Evolutionary conservation across 257 asterid genomes (phyloP), one percentile per base, ranked within the genome.

Genomic region (Verbascum thapsus): DNA sequence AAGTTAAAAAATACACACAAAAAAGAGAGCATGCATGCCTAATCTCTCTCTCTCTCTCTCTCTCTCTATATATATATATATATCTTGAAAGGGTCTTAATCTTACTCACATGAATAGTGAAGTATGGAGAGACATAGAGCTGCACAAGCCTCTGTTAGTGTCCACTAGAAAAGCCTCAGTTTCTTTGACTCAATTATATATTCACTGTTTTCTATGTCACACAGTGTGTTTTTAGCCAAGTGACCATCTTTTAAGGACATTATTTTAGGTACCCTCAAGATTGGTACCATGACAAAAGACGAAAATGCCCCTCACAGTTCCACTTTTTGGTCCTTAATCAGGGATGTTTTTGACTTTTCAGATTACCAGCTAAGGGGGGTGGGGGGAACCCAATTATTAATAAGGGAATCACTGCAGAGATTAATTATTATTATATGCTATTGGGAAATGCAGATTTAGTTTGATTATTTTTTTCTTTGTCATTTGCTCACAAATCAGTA

Each of bases 21-120:
- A 76, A 44, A 72, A 80, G 81, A 18, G 70, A 55, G 51, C 67
- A 23, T 75, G 88, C 86, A 79, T 77, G 83, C 82, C 77, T 77
- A 20, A 51, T 47, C 22, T 51, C 37, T 51, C 42, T 57, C 26
- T 26, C 9, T 43, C 10, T 9, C 18, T 43, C 10, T n/a, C n/a
- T 18, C 22, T 58, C 38, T n/a, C 2, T 57, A n/a, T n/a, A n/a
- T n/a, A n/a, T n/a, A n/a, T n/a, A n/a, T n/a, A n/a, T n/a, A n/a
- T n/a, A n/a, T n/a, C n/a, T n/a, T n/a, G 42, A 53, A 47, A 16
- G 68, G 61, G 76, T 66, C 71, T 63, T 17, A 53, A 69, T 38
- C 71, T 62, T 64, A 61, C 55, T 66, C 85, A 77, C 81, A 77
- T 61, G 76, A 76, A 37, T 51, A 47, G 67, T 59, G 72, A 48